Percentiles rank a stretch among this genome's conserved stretches.
Conservation (phyloP, 2,329 filamentous ascomycete species). For the Hypoxylon sp. region DNA sequence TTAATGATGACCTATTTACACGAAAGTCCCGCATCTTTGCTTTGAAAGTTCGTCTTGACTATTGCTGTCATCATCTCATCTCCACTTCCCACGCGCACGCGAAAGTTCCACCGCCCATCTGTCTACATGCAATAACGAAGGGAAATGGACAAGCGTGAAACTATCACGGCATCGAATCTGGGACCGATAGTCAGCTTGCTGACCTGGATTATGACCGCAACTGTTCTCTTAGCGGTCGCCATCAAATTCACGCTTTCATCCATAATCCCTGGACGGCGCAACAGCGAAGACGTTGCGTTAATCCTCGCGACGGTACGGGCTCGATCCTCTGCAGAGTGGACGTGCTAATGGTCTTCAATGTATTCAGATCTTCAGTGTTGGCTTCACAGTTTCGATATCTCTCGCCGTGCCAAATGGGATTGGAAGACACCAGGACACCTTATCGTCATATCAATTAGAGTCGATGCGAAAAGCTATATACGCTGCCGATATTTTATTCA, state of each 20-base stretch:
- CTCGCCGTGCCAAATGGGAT: slow-evolving; percentile 31
- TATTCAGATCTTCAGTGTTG: slow-evolving; percentile 25
- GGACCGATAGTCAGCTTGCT: slow-evolving; percentile 31
- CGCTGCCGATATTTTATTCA: slow-evolving; percentile 22
- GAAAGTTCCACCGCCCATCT: too few relatives aligned
- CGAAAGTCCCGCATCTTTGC: too few relatives aligned
- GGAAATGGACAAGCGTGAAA: slow-evolving; percentile 29
- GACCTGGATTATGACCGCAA: slow-evolving; percentile 28
- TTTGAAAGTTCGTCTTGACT: too few relatives aligned
- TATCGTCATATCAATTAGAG: slow-evolving; percentile 26
- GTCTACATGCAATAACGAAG: too few relatives aligned
- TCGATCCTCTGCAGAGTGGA: not conserved
- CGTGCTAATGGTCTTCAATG: slow-evolving; percentile 15
- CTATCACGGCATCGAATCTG: slow-evolving; percentile 24
- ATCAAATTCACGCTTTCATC: slow-evolving; percentile 31
- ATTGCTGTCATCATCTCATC: too few relatives aligned
- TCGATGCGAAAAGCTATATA: slow-evolving; percentile 26
- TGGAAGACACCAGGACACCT: slow-evolving; percentile 20
- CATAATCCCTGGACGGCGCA: slow-evolving; percentile 17
- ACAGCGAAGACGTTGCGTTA: slow-evolving; percentile 23
- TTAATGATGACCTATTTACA: not conserved
- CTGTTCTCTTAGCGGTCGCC: slow-evolving; percentile 25
- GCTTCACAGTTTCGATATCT: slow-evolving; percentile 28
- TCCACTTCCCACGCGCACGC: too few relatives aligned
- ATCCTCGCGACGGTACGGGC: slow-evolving; percentile 25